Percentiles rank a stretch among this genome's conserved stretches.
phyloP scores from a whole-genome alignment of 306 rosid species.

The Rosa lucieae region DNA sequence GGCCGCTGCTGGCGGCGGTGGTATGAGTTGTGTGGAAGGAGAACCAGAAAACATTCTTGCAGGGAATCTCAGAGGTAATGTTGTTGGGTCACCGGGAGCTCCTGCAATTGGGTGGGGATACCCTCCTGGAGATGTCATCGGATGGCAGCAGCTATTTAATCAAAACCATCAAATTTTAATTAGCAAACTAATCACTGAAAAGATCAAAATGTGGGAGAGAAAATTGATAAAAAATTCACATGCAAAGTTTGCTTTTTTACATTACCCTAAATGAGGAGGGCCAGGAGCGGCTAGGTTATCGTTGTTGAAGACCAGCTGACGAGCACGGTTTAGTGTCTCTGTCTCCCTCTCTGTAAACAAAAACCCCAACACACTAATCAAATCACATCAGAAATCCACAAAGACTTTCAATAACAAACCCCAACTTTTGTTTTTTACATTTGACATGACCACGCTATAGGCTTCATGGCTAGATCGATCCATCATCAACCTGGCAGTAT shows the following conservation, averaged over 20 bases:
- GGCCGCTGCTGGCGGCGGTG: constrained; percentile 30
- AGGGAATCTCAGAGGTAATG: constrained; percentile 65
- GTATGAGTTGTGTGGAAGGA: constrained; percentile 48
- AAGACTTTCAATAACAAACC: not conserved
- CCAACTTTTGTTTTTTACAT: constrained; percentile 11
- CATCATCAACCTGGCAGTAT: not conserved
- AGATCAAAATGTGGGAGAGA: not conserved
- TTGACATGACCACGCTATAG: constrained; percentile 50
- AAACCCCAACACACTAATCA: constrained; percentile 27
- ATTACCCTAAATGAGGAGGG: constrained; percentile 74
- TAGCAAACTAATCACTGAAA: not conserved
- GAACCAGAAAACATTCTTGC: constrained; percentile 68
- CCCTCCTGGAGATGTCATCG: constrained; percentile 46
- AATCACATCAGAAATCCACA: constrained; percentile 22
- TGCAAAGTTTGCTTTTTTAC: not conserved
- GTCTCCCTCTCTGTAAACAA: constrained; percentile 85
- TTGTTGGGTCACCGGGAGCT: constrained; percentile 45
- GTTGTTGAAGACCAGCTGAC: constrained; percentile 84
- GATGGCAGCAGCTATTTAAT: constrained; percentile 65
- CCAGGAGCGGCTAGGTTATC: constrained; percentile 61
- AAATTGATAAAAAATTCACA: not conserved
- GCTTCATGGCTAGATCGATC: constrained; percentile 34
- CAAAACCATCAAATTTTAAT: not conserved
- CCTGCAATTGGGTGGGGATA: constrained; percentile 57
- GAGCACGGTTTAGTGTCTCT: constrained; percentile 95